phyloP scores from a whole-genome alignment of 2,329 filamentous ascomycete genomes.

The Cladophialophora yegresii region DNA sequence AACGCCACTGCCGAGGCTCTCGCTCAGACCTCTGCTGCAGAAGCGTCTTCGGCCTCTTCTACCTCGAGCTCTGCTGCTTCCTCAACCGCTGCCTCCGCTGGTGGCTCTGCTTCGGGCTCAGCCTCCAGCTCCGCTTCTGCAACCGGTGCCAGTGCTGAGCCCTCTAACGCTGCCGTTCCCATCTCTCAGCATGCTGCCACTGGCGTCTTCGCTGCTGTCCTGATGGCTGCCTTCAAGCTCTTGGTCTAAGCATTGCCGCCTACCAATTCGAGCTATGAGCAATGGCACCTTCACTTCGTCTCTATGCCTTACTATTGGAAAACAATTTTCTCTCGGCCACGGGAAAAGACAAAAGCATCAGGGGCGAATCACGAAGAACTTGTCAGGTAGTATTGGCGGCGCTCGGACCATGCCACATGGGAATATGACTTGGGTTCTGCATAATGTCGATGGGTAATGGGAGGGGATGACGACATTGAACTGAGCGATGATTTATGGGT shows the following conservation, averaged over 20 bases:
- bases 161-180: slow-evolving; percentile 49
- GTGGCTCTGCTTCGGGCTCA: slow-evolving; percentile 36
- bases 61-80: slow-evolving; percentile 42
- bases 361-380: slow-evolving; percentile 5
- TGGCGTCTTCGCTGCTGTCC: slow-evolving; percentile 54
- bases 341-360: slow-evolving; percentile 20
- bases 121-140: slow-evolving; percentile 38
- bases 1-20: slow-evolving; percentile 46
- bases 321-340: slow-evolving; percentile 15
- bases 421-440: slow-evolving; percentile 22
- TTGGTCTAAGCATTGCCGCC: slow-evolving; percentile 51
- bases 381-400: slow-evolving; percentile 16
- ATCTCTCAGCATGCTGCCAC: slow-evolving; percentile 55
- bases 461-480: slow-evolving; percentile 24
- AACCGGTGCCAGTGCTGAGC: slow-evolving; percentile 38
- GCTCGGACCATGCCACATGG: slow-evolving; percentile 13
- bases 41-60: slow-evolving; percentile 40
- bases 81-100: slow-evolving; percentile 41
- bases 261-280: background rate
- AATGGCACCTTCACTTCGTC: slow-evolving; percentile 7
- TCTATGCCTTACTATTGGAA: slow-evolving; percentile 28
- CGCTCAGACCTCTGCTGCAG: slow-evolving; percentile 39
- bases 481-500: slow-evolving; percentile 32
- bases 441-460: slow-evolving; percentile 17
- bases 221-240: slow-evolving; percentile 60